A percentile compares a stretch with the other conserved stretches of the same genome.
Conservation (phyloP, 2,329 filamentous ascomycete genomes). For the Thielaviopsis euricoi region DNA sequence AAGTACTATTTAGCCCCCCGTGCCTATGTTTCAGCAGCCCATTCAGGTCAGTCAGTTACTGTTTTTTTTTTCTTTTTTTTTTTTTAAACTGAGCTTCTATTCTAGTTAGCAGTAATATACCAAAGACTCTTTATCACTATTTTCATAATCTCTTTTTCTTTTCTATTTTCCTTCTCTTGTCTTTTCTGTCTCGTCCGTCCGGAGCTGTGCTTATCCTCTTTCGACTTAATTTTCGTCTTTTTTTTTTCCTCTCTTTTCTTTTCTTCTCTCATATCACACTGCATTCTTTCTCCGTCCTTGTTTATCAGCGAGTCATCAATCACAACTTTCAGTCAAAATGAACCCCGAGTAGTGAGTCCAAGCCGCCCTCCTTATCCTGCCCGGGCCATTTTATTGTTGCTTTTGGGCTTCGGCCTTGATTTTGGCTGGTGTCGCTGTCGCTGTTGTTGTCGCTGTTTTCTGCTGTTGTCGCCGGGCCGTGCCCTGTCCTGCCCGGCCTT, state of each 20-base stretch:
- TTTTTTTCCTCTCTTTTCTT: neutral
- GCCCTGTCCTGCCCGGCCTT: neutral
- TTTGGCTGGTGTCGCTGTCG: neutral
- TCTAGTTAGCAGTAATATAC: neutral
- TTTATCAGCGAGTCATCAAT: neutral
- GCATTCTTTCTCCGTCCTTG: neutral
- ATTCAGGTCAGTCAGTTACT: neutral
- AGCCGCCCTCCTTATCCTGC: neutral
- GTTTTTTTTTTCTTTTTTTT: neutral
- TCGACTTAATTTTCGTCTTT: neutral
- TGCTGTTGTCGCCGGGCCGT: neutral
- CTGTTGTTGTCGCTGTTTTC: neutral
- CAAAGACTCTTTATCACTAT: neutral
- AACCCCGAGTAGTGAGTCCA: slow-evolving; percentile 82
- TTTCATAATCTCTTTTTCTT: neutral
- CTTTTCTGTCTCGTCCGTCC: neutral
- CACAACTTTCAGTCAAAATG: slow-evolving; percentile 40
- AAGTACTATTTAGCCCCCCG: neutral
- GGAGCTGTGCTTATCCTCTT: neutral
- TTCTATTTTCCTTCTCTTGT: neutral
- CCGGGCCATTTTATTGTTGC: neutral
- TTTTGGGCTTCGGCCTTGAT: neutral
- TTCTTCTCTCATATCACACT: neutral
- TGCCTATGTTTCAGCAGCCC: neutral
- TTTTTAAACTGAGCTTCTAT: neutral